These are phyloP conservation scores for Alisma plantagoaquatica DNA, from an alignment of 106 monocot species.

Conservation along the genomic window DNA sequence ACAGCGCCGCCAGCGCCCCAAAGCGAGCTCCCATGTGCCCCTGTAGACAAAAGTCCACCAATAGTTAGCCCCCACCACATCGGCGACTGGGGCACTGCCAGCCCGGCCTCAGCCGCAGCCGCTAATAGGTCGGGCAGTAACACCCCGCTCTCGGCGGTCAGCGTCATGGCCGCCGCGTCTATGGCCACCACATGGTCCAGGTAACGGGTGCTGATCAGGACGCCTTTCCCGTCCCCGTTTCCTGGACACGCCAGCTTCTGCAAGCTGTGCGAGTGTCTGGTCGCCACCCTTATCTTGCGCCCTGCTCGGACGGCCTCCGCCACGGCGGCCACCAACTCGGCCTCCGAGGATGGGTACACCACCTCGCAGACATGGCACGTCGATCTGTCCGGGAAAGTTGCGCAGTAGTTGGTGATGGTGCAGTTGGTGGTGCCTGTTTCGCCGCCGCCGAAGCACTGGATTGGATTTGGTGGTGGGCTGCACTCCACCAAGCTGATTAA, in stretches of 20 bases:
- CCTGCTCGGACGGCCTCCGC: not conserved
- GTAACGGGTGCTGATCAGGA: conserved; percentile 8
- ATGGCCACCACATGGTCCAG: conserved; percentile 7
- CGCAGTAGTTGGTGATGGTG: conserved; percentile 19
- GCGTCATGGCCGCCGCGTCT: not conserved
- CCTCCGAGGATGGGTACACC: conserved; percentile 2
- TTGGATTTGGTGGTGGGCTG: no score
- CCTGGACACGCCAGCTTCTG: conserved; percentile 16
- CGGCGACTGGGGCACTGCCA: conserved; percentile 10
- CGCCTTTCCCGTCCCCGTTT: conserved; percentile 1
- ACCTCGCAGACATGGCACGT: conserved; percentile 3
- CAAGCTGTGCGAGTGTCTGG: conserved; percentile 16
- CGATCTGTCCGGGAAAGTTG: conserved; percentile 10
- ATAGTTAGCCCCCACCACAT: conserved; percentile 14
- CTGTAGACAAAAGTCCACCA: conserved; percentile 6
- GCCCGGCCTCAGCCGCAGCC: conserved; percentile 9
- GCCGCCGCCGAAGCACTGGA: no score
- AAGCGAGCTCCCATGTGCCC: conserved; percentile 14
- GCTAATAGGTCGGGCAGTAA: conserved; percentile 4
- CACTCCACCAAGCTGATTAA: no score
- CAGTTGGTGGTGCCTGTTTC: conserved; percentile 12
- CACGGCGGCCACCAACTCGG: conserved; percentile 4
- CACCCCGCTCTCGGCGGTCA: conserved; percentile 6
- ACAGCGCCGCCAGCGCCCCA: conserved; percentile 9
- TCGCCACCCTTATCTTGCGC: conserved; percentile 16